Base-by-base conservation (phyloP, 2,329 filamentous ascomycete genomes). In the Raffaelea albimanens region DNA sequence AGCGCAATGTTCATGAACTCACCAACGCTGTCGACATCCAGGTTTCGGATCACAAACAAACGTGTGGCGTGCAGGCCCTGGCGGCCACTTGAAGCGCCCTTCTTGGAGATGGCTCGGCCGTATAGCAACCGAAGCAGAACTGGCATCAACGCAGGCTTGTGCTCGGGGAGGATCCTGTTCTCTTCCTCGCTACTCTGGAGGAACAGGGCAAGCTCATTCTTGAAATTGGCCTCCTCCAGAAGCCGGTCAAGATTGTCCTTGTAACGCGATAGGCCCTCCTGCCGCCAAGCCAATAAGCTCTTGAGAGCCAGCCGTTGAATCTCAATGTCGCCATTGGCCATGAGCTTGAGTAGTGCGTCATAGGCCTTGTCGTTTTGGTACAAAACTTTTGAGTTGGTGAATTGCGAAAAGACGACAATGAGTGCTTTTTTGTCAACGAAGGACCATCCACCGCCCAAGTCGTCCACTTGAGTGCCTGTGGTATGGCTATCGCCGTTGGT, bases 141-240 rank as follows among this genome's bases (percentile, higher is more conserved):
- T 2, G 93, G 91, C 73, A 97, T 87, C 33, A 96, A 66, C 41
- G 80, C 77, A 3, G 69, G 59, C 9, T 85, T 80, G 59, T 98
- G 88, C 44, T 84, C 78, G 7, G 81, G 69, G 55, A 83, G 81
- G 54, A 96, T 84, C 47, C 82, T 67, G 49, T 81, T 81, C 18
- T 86, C 82, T 16, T 84, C 78, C n/a, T n/a, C n/a, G 22, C 13
- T 34, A 36, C 41, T 45, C 58, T 88, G 84, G 46, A 98, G 76
- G 54, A 98, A 85, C 4, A 93, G 80, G 1, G 88, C 84, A n/a
- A 98, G 75, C 61, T 97, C 91, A 58, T 97, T 93, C 59, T 89
- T 87, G 67, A 97, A 95, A 43, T 87, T 79, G 21, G 86, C 82
- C 53, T 97, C 93, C 55, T 98, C 93, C 9, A 97, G 76, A 2